Conservation (phyloP, 1,284 basidiomycete species). For the Albatrellus sp. region DNA sequence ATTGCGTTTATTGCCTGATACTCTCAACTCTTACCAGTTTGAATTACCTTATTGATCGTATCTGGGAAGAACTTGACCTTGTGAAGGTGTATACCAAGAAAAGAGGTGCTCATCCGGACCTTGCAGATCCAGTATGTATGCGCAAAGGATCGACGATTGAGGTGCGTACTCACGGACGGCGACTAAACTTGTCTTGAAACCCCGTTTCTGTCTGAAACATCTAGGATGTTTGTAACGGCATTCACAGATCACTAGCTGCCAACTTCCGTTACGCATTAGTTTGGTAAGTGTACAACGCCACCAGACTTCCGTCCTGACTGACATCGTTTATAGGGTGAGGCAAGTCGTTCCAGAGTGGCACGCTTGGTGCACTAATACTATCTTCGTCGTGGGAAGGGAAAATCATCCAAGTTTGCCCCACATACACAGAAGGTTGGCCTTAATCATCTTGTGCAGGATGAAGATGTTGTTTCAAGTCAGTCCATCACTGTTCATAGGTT, state of each 20-base stretch:
- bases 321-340: slow-evolving; percentile 8
- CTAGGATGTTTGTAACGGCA: slow-evolving; percentile 80
- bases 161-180: slow-evolving; percentile 25
- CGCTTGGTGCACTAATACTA: slow-evolving; percentile 14
- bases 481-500: neutral
- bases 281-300: slow-evolving; percentile 40
- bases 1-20: neutral
- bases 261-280: slow-evolving; percentile 91
- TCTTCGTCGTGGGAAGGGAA: slow-evolving; percentile 40
- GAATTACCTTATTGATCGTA: slow-evolving; percentile 78
- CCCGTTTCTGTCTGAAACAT: slow-evolving; percentile 2
- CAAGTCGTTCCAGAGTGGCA: neutral
- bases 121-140: slow-evolving; percentile 87
- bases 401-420: slow-evolving; percentile 82
- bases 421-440: slow-evolving; percentile 92
- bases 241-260: slow-evolving; percentile 79
- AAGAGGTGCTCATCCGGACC: slow-evolving; percentile 85
- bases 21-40: slow-evolving; percentile 37
- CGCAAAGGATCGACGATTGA: slow-evolving; percentile 90
- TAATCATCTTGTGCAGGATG: slow-evolving; percentile 79
- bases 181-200: neutral
- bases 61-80: slow-evolving; percentile 81
- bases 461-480: slow-evolving; percentile 86
- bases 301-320: neutral
- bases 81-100: slow-evolving; percentile 97